These are phyloP conservation scores for Aphanocladium album DNA, from an alignment of 2,329 filamentous ascomycete species.

Conservation along the genomic window DNA sequence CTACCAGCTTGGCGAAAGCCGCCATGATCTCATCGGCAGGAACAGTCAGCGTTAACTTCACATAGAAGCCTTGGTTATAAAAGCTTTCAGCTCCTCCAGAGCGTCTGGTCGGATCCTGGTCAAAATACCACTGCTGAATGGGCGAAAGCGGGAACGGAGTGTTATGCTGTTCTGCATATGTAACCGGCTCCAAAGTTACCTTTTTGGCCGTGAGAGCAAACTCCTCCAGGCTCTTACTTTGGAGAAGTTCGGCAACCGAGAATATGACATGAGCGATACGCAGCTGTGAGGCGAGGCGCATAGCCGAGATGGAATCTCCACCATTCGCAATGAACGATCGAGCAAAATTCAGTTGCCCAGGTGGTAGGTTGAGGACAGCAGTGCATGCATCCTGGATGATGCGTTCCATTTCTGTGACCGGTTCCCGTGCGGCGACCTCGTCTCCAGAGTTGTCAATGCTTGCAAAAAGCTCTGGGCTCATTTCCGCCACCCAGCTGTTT, in stretches of 20 bases:
- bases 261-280: not conserved
- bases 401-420: not conserved
- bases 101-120: not conserved
- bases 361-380: constrained; percentile 32
- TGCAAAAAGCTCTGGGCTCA: not conserved
- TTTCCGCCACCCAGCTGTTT: not conserved
- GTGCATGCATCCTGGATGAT: constrained; percentile 25
- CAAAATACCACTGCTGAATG: not conserved
- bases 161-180: not conserved
- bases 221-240: not conserved
- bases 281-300: constrained; percentile 19
- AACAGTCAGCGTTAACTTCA: not conserved
- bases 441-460: not conserved
- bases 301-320: constrained; percentile 40
- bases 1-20: not conserved
- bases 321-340: constrained; percentile 35
- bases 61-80: not conserved
- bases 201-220: not conserved
- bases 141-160: not conserved
- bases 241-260: not conserved
- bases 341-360: constrained; percentile 23
- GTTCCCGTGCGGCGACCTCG: not conserved
- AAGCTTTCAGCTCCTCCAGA: not conserved
- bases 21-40: not conserved
- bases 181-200: not conserved